These are phyloP conservation scores for Taxillus chinensis DNA, from an alignment of 164 flowering plant genomes.

Conservation along the genomic window DNA sequence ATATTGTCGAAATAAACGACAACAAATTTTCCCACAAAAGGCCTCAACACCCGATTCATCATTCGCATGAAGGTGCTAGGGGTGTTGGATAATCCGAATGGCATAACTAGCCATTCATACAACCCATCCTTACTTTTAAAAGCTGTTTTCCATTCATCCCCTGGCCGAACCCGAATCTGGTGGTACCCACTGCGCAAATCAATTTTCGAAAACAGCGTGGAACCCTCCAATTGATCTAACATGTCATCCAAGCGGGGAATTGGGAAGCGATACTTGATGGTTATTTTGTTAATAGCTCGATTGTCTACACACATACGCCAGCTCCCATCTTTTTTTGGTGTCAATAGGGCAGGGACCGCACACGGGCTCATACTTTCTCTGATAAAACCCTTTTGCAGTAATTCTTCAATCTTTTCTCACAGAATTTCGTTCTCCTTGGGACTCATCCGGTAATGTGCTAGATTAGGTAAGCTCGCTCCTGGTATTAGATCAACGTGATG, in stretches of 20 bases:
- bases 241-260: slow-evolving; percentile 2
- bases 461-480: not conserved
- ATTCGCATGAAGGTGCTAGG: not conserved
- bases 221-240: not conserved
- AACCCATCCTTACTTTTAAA: not conserved
- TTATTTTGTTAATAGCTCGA: not conserved
- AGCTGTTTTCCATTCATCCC: not conserved
- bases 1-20: slow-evolving; percentile 1
- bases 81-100: not conserved
- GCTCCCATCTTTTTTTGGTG: not conserved
- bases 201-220: not conserved
- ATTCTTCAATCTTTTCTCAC: not conserved
- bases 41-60: not conserved
- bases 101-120: too few relatives aligned
- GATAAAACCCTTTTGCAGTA: not conserved
- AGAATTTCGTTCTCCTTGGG: not conserved
- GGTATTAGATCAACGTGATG: not conserved
- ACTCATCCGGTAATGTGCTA: not conserved
- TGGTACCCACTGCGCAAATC: slow-evolving; percentile 1
- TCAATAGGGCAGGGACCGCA: not conserved
- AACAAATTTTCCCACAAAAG: not conserved
- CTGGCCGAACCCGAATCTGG: not conserved
- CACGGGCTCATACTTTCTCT: not conserved
- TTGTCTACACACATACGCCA: not conserved
- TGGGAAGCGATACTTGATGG: not conserved